Conservation (phyloP, 768 basidiomycete genomes). For the Tephrocybe sp. region DNA sequence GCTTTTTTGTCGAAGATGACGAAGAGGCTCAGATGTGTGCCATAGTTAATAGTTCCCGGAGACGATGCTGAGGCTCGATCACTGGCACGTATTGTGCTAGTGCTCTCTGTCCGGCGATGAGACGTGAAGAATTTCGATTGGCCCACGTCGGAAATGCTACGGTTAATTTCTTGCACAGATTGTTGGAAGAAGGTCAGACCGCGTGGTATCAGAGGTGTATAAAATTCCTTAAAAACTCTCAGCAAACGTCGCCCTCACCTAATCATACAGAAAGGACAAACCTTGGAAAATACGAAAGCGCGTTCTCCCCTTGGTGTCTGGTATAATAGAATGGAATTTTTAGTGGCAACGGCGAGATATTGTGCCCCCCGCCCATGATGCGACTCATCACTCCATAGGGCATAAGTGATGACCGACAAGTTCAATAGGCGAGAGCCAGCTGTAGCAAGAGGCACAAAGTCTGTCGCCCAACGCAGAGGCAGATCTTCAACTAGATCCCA, state of each 20-base stretch:
- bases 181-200: conserved; percentile 70
- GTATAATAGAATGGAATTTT: conserved; percentile 69
- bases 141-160: conserved; percentile 40
- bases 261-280: conserved; percentile 22
- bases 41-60: conserved; percentile 45
- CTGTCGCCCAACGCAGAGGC: conserved; percentile 82
- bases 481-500: conserved; percentile 78
- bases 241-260: background rate
- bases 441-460: conserved; percentile 76
- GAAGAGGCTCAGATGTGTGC: conserved; percentile 75
- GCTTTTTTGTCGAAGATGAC: conserved; percentile 87
- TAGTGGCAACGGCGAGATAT: conserved; percentile 74
- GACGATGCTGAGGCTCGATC: conserved; percentile 28
- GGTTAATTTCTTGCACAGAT: conserved; percentile 49
- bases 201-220: conserved; percentile 70
- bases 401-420: conserved; percentile 60
- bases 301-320: conserved; percentile 82
- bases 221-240: conserved; percentile 64
- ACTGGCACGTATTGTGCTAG: conserved; percentile 33
- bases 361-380: conserved; percentile 43
- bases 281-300: conserved; percentile 82
- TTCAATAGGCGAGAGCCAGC: conserved; percentile 61
- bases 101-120: conserved; percentile 44
- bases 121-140: conserved; percentile 25
- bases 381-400: conserved; percentile 63